Conservation (phyloP, 495 filamentous ascomycete genomes). For the Penicillium dipodomyicola region DNA sequence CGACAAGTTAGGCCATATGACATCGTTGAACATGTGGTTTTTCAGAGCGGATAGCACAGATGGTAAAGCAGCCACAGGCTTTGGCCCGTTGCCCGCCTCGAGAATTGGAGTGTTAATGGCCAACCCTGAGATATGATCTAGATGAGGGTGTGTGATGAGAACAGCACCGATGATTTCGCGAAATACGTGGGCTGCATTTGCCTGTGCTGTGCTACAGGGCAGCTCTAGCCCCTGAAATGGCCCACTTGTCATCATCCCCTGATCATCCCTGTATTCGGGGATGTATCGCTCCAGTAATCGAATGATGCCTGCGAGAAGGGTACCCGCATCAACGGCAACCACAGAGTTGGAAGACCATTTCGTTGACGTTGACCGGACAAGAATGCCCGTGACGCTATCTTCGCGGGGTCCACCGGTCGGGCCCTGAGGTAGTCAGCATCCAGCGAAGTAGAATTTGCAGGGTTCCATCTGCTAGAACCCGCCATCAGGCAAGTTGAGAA, state of each 20-base stretch:
- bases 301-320: conserved; percentile 80
- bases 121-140: conserved; percentile 89
- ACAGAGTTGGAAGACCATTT: conserved; percentile 77
- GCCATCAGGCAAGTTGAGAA: conserved; percentile 6
- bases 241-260: conserved; percentile 37
- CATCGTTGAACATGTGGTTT: conserved; percentile 91
- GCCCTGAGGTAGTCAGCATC: conserved; percentile 60
- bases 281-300: conserved; percentile 61
- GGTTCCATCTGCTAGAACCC: conserved; percentile 25
- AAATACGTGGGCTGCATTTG: conserved; percentile 78
- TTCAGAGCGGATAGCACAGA: conserved; percentile 86
- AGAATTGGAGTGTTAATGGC: conserved; percentile 88
- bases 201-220: conserved; percentile 56
- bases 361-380: conserved; percentile 77
- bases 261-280: conserved; percentile 28
- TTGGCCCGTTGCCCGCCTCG: conserved; percentile 68
- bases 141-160: conserved; percentile 89
- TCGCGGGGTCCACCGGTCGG: conserved; percentile 88
- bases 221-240: conserved; percentile 77
- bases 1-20: conserved; percentile 96
- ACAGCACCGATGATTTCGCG: conserved; percentile 78
- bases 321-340: conserved; percentile 88
- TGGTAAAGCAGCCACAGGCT: conserved; percentile 79
- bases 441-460: background rate
- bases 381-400: conserved; percentile 81